phyloP scores from a whole-genome alignment of 306 rosid genomes.

The Acacia acuminata region DNA sequence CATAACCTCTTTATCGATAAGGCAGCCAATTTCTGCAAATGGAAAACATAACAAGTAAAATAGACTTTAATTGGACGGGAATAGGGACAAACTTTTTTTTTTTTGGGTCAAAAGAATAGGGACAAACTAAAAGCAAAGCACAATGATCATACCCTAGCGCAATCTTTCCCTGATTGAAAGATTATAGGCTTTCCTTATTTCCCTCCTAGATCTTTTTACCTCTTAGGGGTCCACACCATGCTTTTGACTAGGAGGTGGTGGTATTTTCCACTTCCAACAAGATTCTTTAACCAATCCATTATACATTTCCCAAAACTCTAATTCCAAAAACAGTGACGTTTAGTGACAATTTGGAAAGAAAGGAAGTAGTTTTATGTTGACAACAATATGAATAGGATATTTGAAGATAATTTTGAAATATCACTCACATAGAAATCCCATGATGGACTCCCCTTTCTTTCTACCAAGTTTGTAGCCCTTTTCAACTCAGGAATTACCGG shows the following conservation, averaged over 20 bases:
- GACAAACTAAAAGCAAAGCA: neutral
- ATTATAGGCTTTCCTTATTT: constrained; percentile 17
- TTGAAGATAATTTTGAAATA: neutral
- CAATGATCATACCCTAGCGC: constrained; percentile 41
- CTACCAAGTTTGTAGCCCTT: constrained; percentile 36
- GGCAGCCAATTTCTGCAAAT: constrained; percentile 56
- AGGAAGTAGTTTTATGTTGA: neutral
- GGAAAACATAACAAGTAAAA: neutral
- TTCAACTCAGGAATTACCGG: constrained; percentile 55
- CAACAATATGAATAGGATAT: neutral
- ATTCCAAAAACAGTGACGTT: neutral
- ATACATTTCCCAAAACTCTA: neutral
- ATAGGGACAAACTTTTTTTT: neutral
- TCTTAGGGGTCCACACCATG: constrained; percentile 25
- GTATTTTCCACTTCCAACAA: constrained; percentile 62
- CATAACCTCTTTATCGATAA: constrained; percentile 48
- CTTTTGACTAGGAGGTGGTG: constrained; percentile 53
- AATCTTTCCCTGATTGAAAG: constrained; percentile 37
- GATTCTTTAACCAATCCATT: constrained; percentile 42
- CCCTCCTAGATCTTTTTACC: constrained; percentile 17
- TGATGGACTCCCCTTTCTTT: constrained; percentile 45
- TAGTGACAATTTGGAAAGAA: neutral
- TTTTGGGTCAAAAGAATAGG: no score
- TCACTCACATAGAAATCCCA: constrained; percentile 73
- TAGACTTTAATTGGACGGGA: neutral